phyloP scores from a whole-genome alignment of 2,329 filamentous ascomycete species.

The Samsoniella hepiali region DNA sequence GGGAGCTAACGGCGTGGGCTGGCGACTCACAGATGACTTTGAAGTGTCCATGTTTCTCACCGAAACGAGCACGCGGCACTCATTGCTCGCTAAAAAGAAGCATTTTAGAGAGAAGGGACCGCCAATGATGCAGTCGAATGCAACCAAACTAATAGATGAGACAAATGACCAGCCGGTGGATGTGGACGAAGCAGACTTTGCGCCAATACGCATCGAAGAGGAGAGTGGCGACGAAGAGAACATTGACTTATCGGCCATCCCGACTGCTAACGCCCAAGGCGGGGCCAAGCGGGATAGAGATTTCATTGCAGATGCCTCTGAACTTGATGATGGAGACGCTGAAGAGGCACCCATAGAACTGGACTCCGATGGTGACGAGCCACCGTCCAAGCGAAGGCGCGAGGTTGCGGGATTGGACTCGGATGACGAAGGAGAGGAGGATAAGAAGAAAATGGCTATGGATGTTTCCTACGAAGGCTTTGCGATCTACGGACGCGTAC shows the following conservation, averaged over 20 bases:
- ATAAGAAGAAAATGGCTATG: constrained; percentile 89
- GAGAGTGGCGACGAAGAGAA: constrained; percentile 39
- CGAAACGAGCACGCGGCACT: constrained; percentile 79
- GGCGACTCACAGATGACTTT: constrained; percentile 70
- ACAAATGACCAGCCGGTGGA: constrained; percentile 53
- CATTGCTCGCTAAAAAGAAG: constrained; percentile 82
- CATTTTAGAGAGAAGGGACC: constrained; percentile 60
- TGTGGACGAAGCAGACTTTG: constrained; percentile 43
- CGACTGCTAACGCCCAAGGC: constrained; percentile 24
- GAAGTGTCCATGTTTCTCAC: constrained; percentile 93
- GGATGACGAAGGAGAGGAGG: constrained; percentile 46
- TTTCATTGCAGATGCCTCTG: constrained; percentile 22
- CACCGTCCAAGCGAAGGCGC: constrained; percentile 45
- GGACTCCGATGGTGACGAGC: constrained; percentile 39
- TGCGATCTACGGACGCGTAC: constrained; percentile 87
- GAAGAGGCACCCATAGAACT: constrained; percentile 34
- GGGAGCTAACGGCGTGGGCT: constrained; percentile 18
- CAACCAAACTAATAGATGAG: constrained; percentile 57
- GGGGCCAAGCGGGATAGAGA: constrained; percentile 32
- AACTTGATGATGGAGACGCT: constrained; percentile 24
- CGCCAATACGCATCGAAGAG: constrained; percentile 44
- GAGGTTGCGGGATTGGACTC: constrained; percentile 30
- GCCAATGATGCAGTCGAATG: constrained; percentile 57
- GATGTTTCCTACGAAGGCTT: constrained; percentile 92
- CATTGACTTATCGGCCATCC: constrained; percentile 35